A percentile compares a stretch with the other conserved stretches of the same genome.
Conservation (phyloP, 805 yeast genomes). For the Kazachstania bromeliacearum region DNA sequence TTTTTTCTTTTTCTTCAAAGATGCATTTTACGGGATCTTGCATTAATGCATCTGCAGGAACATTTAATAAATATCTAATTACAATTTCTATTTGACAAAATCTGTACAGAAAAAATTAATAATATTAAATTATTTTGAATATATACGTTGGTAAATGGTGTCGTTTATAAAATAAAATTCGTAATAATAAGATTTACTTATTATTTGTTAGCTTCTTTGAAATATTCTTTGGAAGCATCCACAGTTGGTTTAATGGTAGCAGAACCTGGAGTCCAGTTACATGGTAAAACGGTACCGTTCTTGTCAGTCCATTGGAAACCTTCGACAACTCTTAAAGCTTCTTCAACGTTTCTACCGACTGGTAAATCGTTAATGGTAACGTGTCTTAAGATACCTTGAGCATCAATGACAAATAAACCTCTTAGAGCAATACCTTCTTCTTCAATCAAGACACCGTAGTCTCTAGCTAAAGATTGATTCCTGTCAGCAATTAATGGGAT, state of each 20-base stretch:
- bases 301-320: constrained; percentile 99
- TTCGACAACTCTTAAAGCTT: constrained; percentile 92
- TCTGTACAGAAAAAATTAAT: background rate
- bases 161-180: no score
- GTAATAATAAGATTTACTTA: no score
- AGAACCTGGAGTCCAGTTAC: constrained; percentile 96
- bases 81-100: no score
- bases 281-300: constrained; percentile 99
- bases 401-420: constrained; percentile 97
- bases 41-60: no score
- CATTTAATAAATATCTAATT: no score
- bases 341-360: constrained; percentile 98
- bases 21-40: no score
- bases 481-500: constrained; percentile 95
- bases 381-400: constrained; percentile 91
- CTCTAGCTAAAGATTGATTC: constrained; percentile 88
- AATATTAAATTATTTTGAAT: background rate
- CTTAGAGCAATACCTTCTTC: constrained; percentile 96
- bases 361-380: constrained; percentile 97
- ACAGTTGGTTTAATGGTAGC: constrained; percentile 86
- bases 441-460: constrained; percentile 95
- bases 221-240: constrained; percentile 70
- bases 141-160: no score
- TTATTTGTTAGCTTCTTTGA: constrained; percentile 47
- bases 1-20: no score